Evolutionary conservation across 2,329 filamentous ascomycete species (phyloP).

Genomic region (Claviceps digitariae): DNA sequence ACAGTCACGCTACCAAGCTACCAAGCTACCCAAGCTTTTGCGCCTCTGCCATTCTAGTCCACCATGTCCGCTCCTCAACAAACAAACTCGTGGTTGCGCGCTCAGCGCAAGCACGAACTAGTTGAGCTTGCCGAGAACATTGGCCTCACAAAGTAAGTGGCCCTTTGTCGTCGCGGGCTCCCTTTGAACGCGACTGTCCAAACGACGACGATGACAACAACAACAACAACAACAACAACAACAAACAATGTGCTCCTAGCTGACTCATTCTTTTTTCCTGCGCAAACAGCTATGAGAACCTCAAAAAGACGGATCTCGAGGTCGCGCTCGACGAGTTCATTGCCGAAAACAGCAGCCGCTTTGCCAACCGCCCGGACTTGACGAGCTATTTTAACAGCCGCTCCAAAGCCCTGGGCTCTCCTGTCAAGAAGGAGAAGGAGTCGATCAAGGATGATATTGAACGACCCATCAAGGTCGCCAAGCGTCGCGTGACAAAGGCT

Average conservation of each 20-base stretch:
- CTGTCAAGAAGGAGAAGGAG: slow-evolving; percentile 43
- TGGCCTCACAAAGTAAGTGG: slow-evolving; percentile 58
- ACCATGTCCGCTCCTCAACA: slow-evolving; percentile 13
- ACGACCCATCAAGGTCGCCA: slow-evolving; percentile 30
- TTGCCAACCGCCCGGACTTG: slow-evolving; percentile 49
- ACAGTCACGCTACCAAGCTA: not conserved
- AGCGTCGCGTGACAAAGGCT: slow-evolving; percentile 31
- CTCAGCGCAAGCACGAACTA: slow-evolving; percentile 73
- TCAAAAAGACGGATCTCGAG: slow-evolving; percentile 73
- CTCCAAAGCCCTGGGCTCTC: slow-evolving; percentile 43
- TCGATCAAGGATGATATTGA: slow-evolving; percentile 22
- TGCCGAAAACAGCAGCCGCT: slow-evolving; percentile 50
- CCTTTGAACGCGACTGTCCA: not conserved
- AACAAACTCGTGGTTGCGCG: slow-evolving; percentile 59
- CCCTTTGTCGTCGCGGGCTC: slow-evolving; percentile 5
- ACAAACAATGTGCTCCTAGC: too few relatives aligned
- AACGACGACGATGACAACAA: too few relatives aligned
- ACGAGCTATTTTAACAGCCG: slow-evolving; percentile 64
- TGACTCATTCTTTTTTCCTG: too few relatives aligned
- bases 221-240: too few relatives aligned
- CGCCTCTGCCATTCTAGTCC: not conserved
- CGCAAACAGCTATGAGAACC: slow-evolving; percentile 45
- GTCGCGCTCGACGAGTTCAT: slow-evolving; percentile 60
- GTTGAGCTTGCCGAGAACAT: slow-evolving; percentile 58
- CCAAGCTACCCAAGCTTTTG: not conserved